Conservation (phyloP, 257 asterid genomes). For the Solanum habrochaites region DNA sequence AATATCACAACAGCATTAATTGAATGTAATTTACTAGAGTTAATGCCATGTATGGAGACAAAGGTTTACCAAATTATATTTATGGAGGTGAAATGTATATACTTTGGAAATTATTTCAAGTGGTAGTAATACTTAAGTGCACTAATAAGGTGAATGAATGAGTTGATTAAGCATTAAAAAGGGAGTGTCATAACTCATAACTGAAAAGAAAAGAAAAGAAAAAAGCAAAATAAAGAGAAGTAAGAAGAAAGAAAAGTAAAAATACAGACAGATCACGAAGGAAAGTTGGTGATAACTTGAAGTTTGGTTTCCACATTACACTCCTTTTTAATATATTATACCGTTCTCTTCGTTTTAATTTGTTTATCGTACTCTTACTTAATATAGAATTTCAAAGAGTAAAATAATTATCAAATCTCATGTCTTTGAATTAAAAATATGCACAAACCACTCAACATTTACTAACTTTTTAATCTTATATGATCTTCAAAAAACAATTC, state of each 20-base stretch:
- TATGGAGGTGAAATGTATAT: neutral
- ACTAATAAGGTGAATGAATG: neutral
- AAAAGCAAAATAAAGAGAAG: neutral
- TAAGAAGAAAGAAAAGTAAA: neutral
- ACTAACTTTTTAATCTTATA: neutral
- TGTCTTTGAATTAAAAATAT: neutral
- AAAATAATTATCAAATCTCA: neutral
- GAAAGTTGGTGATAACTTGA: slow-evolving; percentile 12
- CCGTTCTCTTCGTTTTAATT: neutral
- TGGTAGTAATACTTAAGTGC: neutral
- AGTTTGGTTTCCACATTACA: neutral
- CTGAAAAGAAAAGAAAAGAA: neutral
- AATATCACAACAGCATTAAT: neutral
- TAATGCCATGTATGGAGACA: neutral
- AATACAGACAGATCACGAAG: neutral
- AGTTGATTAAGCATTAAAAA: neutral
- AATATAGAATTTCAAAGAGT: too few species aligned
- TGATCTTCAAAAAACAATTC: neutral
- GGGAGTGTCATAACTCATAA: neutral
- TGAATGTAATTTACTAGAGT: neutral
- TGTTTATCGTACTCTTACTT: neutral
- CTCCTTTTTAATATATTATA: neutral
- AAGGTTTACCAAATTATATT: neutral
- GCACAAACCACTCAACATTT: neutral
- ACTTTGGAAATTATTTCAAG: neutral